Conservation (phyloP, 106 monocot species). For the Ottelia alismoides region DNA sequence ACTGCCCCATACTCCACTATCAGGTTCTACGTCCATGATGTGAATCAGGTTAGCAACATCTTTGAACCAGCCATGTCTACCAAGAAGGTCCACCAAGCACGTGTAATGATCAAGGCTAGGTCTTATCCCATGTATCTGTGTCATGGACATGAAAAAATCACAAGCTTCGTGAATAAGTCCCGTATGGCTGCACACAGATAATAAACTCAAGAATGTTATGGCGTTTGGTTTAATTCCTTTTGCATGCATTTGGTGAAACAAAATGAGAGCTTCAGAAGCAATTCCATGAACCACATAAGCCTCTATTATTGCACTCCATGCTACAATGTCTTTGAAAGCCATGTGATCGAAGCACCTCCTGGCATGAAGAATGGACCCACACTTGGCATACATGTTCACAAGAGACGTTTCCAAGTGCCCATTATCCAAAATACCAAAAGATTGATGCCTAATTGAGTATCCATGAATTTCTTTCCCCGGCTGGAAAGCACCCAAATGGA, state of each 20-base stretch:
- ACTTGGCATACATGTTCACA: constrained; percentile 44
- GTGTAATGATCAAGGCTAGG: too few relatives aligned
- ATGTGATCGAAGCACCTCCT: constrained; percentile 32
- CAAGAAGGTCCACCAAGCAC: too few relatives aligned
- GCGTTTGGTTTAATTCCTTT: constrained; percentile 44
- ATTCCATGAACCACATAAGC: constrained; percentile 37
- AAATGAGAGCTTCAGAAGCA: constrained; percentile 26
- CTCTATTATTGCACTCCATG: constrained; percentile 56
- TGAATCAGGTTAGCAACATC: too few relatives aligned
- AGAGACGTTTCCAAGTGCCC: constrained; percentile 25
- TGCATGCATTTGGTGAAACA: constrained; percentile 35
- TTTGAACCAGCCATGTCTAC: too few relatives aligned
- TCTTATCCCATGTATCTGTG: too few relatives aligned
- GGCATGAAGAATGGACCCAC: constrained; percentile 24
- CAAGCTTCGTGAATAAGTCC: too few relatives aligned
- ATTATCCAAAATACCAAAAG: background rate
- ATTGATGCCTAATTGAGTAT: constrained; percentile 21
- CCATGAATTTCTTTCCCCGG: constrained; percentile 35
- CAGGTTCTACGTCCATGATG: too few relatives aligned
- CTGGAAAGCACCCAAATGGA: constrained; percentile 13
- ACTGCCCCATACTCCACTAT: too few relatives aligned
- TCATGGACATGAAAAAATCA: too few relatives aligned
- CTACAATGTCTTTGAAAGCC: constrained; percentile 29
- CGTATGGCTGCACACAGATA: too few relatives aligned
- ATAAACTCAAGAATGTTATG: too few relatives aligned